A percentile compares a stretch with the other conserved stretches of the same genome.
Conservation (phyloP, 2,329 filamentous ascomycete species). For the Talaromyces marneffei region DNA sequence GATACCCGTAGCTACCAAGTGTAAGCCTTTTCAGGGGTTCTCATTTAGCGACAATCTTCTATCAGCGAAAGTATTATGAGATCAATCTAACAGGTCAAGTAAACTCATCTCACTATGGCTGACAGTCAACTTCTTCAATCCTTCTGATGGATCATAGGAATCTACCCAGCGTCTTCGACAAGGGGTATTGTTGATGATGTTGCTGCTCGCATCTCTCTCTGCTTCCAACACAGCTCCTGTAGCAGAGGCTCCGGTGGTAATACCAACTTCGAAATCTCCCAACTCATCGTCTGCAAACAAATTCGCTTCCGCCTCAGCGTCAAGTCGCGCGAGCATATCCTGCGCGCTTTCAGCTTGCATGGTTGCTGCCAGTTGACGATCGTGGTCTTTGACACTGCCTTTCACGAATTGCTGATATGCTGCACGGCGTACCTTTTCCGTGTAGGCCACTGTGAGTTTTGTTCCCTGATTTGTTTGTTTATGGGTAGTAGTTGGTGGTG, state of each 20-base stretch:
- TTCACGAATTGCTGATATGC: constrained; percentile 27
- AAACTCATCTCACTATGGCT: background rate
- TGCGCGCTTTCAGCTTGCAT: constrained; percentile 13
- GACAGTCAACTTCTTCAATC: background rate
- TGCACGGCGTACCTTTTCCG: background rate
- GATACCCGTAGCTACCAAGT: too few relatives aligned
- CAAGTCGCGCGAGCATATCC: constrained; percentile 16
- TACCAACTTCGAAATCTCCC: background rate
- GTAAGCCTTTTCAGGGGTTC: too few relatives aligned
- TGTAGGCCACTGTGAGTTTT: background rate
- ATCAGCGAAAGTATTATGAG: background rate
- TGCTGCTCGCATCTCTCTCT: background rate
- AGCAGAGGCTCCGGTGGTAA: background rate
- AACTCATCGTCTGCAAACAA: constrained; percentile 17
- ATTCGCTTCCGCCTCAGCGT: constrained; percentile 16
- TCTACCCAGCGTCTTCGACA: constrained; percentile 1
- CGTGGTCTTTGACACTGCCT: constrained; percentile 26
- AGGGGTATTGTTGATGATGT: background rate
- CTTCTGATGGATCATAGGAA: background rate
- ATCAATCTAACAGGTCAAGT: background rate
- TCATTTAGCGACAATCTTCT: background rate
- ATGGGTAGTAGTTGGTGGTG: background rate
- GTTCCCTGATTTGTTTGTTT: background rate
- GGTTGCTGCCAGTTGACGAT: constrained; percentile 20
- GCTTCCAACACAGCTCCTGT: background rate